These are phyloP conservation scores for Mycosphaerelloides madeirae DNA, from an alignment of 2,329 filamentous ascomycete genomes.

Conservation along the genomic window DNA sequence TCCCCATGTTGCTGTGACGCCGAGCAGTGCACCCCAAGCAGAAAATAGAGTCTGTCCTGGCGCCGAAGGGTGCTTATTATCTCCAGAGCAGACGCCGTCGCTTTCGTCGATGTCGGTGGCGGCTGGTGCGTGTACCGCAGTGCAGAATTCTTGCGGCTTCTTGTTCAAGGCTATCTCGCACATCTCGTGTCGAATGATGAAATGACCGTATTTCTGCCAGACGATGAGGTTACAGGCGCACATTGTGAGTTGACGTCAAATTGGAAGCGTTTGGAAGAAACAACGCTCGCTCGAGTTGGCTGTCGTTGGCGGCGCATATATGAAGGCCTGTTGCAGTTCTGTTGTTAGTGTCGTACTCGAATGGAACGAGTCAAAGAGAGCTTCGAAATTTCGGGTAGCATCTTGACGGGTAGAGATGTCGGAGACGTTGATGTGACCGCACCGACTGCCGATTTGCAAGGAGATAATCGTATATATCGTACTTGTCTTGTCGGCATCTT, in stretches of 20 bases:
- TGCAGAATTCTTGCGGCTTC: constrained; percentile 14
- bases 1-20: constrained; percentile 12
- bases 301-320: no score
- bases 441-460: no score
- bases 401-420: no score
- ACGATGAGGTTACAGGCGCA: constrained; percentile 14
- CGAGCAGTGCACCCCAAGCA: constrained; percentile 12
- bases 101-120: constrained; percentile 14
- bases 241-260: constrained; percentile 3
- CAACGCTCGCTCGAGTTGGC: no score
- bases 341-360: no score
- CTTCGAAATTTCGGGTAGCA: no score
- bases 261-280: no score
- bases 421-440: no score
- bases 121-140: constrained; percentile 13
- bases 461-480: no score
- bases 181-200: constrained; percentile 12
- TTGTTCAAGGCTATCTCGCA: constrained; percentile 9
- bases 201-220: constrained; percentile 17
- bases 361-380: no score
- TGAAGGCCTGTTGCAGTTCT: no score
- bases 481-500: no score
- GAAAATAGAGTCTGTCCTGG: constrained; percentile 10
- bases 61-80: constrained; percentile 13
- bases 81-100: constrained; percentile 16